Base-by-base conservation (phyloP, 139 green algal species). In the Raphidocelis subcapitata region DNA sequence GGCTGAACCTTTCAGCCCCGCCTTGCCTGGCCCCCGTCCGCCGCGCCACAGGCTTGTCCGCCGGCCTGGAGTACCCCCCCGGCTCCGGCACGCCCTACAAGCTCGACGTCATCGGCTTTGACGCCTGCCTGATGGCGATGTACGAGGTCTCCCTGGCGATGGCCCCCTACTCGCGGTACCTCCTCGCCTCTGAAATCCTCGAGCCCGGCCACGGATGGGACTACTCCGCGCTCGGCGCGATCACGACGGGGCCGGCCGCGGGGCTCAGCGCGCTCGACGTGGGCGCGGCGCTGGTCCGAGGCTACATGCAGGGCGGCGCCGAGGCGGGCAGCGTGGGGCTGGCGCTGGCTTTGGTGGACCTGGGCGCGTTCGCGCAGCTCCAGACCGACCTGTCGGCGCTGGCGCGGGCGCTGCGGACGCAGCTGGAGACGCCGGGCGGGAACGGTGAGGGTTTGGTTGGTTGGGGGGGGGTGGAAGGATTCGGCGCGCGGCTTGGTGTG, bases 101-200 rank as follows among this genome's bases (percentile, higher is more conserved):
- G 70, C 70, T 87, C 5, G 81, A 87, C 74, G 59, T 87, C 33
- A 74, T 87, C 26, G 82, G 82, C 31, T 87, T 87, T 67, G 82
- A 85, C 64, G 82, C 82, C 26, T 87, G 82, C 74, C 72, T 87
- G 4, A 87, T 87, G 82, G 31, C 67, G 2, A 79, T 75, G 67
- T 83, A 79, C 29, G 74, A 83, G 51, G 66, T 82, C 23, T 46
- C 46, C 10, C 35, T 24, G 4, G 24, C 46, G 24, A 1, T 86
- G 33, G 47, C 47, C 3, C 73, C 76, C 3, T 76, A 76, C 66
- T n/a, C 47, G 5, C 24, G 62, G 1, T 74, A 62, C 16, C 23
- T 82, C 28, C 64, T 84, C 1, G 81, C 56, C 23, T 67, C 32
- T 51, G 82, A 87, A 74, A 32, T 84, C n/a, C 67, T 87, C 33